phyloP scores from a whole-genome alignment of 495 filamentous ascomycete genomes.

The Talaromyces ruber region DNA sequence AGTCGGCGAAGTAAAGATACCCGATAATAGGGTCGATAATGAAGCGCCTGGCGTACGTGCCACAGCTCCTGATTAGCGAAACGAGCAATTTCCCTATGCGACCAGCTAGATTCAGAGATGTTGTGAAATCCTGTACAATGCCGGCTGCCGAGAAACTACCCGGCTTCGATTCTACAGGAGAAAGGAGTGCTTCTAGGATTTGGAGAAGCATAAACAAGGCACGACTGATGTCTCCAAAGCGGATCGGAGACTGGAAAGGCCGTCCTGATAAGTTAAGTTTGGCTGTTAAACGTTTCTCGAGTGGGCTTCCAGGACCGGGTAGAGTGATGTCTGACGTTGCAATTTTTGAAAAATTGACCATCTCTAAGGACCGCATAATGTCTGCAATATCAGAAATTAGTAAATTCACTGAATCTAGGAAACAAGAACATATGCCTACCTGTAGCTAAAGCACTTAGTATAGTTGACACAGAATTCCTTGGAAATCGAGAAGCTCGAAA shows the following conservation, averaged over 20 bases:
- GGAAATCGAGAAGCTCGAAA: conserved; percentile 18
- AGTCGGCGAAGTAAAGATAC: conserved; percentile 11
- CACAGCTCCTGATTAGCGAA: conserved; percentile 17
- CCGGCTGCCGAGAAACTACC: conserved; percentile 1
- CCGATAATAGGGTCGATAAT: conserved; percentile 16
- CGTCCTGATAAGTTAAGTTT: conserved; percentile 22
- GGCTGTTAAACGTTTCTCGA: conserved; percentile 23
- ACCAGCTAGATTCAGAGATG: conserved; percentile 27
- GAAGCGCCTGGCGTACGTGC: conserved; percentile 7
- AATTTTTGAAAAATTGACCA: conserved; percentile 3
- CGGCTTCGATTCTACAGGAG: not conserved
- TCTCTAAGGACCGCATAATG: conserved; percentile 27
- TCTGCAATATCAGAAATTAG: conserved; percentile 15
- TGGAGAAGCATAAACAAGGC: conserved; percentile 15
- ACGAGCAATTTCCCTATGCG: conserved; percentile 24
- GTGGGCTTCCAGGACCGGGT: conserved; percentile 18
- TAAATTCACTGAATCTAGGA: conserved; percentile 9
- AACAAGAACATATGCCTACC: conserved; percentile 14
- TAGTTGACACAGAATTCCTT: conserved; percentile 20
- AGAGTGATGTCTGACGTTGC: conserved; percentile 13
- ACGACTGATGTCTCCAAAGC: conserved; percentile 17
- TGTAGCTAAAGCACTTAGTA: conserved; percentile 25
- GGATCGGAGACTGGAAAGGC: conserved; percentile 16
- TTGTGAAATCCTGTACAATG: conserved; percentile 20
- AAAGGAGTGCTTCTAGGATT: conserved; percentile 26